Conservation (phyloP, 1,139 yeast genomes). For the Suhomyces wounanorum region DNA sequence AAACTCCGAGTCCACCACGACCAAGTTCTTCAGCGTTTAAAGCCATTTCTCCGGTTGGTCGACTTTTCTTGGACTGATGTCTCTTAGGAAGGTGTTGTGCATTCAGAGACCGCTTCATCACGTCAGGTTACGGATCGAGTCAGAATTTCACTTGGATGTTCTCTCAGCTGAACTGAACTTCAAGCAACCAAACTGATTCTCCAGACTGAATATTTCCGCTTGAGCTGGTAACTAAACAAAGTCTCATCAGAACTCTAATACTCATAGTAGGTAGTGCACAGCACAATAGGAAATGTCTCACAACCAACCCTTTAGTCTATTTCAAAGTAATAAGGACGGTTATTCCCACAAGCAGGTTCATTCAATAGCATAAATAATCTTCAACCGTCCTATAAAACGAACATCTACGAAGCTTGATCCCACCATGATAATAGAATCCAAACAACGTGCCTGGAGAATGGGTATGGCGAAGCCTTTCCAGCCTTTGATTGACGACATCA, state of each 20-base stretch:
- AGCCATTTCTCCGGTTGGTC: not conserved
- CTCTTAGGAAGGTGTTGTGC: not conserved
- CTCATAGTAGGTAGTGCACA: not conserved
- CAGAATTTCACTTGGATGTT: not conserved
- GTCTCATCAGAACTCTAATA: not conserved
- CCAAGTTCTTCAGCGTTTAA: not conserved
- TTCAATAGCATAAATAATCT: not conserved
- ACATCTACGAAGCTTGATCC: not conserved
- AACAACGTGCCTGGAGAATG: slow-evolving; percentile 34
- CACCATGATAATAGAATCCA: slow-evolving; percentile 36
- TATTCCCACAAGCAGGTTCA: not conserved
- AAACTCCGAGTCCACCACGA: slow-evolving; percentile 50
- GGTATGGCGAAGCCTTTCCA: slow-evolving; percentile 40
- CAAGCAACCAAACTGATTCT: not conserved
- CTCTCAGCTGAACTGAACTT: not conserved
- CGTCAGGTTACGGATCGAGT: not conserved
- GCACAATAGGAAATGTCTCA: not conserved
- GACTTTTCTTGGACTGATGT: not conserved
- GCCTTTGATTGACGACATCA: slow-evolving; percentile 39
- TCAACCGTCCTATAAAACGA: not conserved
- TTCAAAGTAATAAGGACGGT: not conserved
- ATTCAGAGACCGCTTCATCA: slow-evolving; percentile 1
- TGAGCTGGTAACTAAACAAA: not conserved
- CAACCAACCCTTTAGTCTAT: slow-evolving; percentile 1
- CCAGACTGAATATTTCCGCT: not conserved